These are phyloP conservation scores for Chaetomiaceae sp. DNA, from an alignment of 2,329 filamentous ascomycete species.

Conservation along the genomic window DNA sequence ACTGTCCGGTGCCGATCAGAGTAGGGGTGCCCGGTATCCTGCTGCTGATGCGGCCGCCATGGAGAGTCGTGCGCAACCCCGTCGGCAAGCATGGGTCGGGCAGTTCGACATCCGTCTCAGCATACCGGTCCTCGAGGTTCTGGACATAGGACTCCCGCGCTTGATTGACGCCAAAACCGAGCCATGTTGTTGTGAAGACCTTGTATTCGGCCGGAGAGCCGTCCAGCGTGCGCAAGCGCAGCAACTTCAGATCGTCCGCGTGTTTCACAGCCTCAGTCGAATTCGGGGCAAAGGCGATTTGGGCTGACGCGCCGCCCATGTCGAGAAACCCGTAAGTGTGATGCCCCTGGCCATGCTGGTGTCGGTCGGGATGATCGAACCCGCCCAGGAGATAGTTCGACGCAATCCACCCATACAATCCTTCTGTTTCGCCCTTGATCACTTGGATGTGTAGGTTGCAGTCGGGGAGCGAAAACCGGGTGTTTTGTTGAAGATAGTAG, in stretches of 20 bases:
- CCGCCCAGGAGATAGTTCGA: slow-evolving; percentile 92
- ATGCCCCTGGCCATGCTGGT: slow-evolving; percentile 79
- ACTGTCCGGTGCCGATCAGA: slow-evolving; percentile 79
- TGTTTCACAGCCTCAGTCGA: slow-evolving; percentile 85
- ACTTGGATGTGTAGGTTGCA: slow-evolving; percentile 87
- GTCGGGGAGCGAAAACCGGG: slow-evolving; percentile 81
- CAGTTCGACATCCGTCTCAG: slow-evolving; percentile 53
- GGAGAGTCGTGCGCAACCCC: slow-evolving; percentile 67
- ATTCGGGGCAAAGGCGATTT: slow-evolving; percentile 97
- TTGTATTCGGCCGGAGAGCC: slow-evolving; percentile 74
- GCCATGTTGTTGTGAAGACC: slow-evolving; percentile 94
- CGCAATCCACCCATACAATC: slow-evolving; percentile 94
- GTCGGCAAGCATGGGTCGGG: slow-evolving; percentile 87
- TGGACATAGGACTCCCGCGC: slow-evolving; percentile 82
- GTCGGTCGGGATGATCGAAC: slow-evolving; percentile 71
- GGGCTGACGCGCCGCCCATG: slow-evolving; percentile 96
- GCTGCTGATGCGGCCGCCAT: slow-evolving; percentile 53
- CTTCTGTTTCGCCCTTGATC: slow-evolving; percentile 92
- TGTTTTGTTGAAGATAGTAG: slow-evolving; percentile 70
- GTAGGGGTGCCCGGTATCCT: slow-evolving; percentile 39
- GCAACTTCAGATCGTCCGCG: slow-evolving; percentile 77
- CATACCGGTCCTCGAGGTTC: slow-evolving; percentile 61
- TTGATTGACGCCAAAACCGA: slow-evolving; percentile 95
- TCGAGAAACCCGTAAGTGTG: slow-evolving; percentile 96
- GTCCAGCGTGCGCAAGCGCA: slow-evolving; percentile 79